These are phyloP conservation scores for Penicillium italicum DNA, from an alignment of 2,329 filamentous ascomycete species.

Conservation along the genomic window DNA sequence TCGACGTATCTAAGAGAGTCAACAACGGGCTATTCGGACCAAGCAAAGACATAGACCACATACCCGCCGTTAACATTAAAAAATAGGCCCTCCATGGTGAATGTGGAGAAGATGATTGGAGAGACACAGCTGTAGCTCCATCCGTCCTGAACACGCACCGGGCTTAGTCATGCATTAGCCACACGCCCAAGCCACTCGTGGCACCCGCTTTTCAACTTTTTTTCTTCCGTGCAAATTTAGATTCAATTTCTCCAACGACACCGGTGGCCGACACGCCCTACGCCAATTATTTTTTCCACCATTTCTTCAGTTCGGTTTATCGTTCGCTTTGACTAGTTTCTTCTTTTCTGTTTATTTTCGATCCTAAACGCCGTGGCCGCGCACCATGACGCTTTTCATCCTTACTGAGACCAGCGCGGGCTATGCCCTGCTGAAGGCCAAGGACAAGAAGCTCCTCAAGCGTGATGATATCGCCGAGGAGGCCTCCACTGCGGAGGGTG, in stretches of 20 bases:
- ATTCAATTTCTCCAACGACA: constrained; percentile 32
- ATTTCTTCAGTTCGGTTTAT: constrained; percentile 20
- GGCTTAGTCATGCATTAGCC: constrained; percentile 36
- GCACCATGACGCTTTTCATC: constrained; percentile 82
- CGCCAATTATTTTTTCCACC: constrained; percentile 23
- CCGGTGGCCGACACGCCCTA: constrained; percentile 33
- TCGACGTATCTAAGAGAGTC: constrained; percentile 73
- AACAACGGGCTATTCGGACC: not conserved
- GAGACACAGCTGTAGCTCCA: constrained; percentile 21
- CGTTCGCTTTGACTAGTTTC: constrained; percentile 6
- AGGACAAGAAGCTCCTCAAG: constrained; percentile 97
- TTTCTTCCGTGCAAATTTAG: constrained; percentile 36
- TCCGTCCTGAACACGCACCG: constrained; percentile 13
- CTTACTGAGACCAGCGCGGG: constrained; percentile 92
- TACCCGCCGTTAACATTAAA: constrained; percentile 95
- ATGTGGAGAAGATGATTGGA: constrained; percentile 17
- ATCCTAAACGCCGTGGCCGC: constrained; percentile 31
- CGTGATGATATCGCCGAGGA: constrained; percentile 74
- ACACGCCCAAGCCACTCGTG: constrained; percentile 20
- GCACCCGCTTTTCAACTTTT: constrained; percentile 37
- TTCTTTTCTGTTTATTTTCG: constrained; percentile 15
- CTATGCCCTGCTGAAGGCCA: constrained; percentile 96
- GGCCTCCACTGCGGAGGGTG: constrained; percentile 74
- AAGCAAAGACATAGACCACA: constrained; percentile 24
- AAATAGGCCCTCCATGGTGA: constrained; percentile 79